Percentiles rank a stretch among this genome's conserved stretches.
phyloP scores from a whole-genome alignment of 75 land plant genomes.

The Chamaecyparis obtusa region DNA sequence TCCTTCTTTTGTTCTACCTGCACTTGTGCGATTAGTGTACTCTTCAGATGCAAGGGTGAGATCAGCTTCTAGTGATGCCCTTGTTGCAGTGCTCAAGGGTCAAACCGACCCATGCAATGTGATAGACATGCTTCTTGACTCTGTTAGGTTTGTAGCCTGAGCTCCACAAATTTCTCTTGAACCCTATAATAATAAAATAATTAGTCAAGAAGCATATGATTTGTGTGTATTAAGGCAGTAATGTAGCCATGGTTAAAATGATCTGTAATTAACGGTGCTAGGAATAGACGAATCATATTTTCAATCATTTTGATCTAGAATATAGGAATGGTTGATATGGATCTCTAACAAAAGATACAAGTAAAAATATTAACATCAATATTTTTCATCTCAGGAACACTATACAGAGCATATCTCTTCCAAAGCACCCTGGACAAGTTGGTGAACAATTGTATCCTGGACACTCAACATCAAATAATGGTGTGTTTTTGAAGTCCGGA shows the following conservation, averaged over 20 bases:
- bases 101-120: slow-evolving; percentile 46
- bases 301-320: neutral
- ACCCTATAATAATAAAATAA: neutral
- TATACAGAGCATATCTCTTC: slow-evolving; percentile 12
- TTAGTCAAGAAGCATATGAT: neutral
- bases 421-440: slow-evolving; percentile 19
- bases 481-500: neutral
- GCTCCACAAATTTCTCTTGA: neutral
- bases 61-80: slow-evolving; percentile 46
- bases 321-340: neutral
- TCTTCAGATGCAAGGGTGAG: slow-evolving; percentile 40
- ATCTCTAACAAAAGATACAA: neutral
- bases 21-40: slow-evolving; percentile 47
- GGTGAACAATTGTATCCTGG: slow-evolving; percentile 1
- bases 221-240: neutral
- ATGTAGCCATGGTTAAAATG: neutral
- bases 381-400: slow-evolving; percentile 14
- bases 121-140: slow-evolving; percentile 62
- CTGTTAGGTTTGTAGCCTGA: slow-evolving; percentile 39
- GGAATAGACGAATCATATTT: neutral
- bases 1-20: slow-evolving; percentile 59
- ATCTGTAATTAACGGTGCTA: neutral
- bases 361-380: neutral
- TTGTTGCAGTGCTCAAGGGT: slow-evolving; percentile 48
- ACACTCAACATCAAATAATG: neutral